phyloP scores from a whole-genome alignment of 2,329 filamentous ascomycete genomes.

The Mycosphaerella arachidis region DNA sequence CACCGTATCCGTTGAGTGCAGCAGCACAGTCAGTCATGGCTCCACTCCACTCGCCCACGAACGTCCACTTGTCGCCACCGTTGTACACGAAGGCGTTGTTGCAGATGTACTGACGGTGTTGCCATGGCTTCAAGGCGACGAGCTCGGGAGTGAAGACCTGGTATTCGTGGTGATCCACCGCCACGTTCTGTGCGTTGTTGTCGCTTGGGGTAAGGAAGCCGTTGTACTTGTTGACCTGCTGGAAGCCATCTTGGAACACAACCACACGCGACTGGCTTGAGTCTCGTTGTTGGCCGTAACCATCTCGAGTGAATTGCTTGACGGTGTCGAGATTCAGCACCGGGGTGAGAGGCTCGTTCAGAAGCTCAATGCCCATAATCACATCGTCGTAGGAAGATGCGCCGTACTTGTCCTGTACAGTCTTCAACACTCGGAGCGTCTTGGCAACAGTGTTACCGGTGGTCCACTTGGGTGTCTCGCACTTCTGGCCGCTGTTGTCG shows the following conservation, averaged over 20 bases:
- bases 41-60: slow-evolving; percentile 65
- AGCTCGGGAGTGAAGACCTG: slow-evolving; percentile 56
- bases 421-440: slow-evolving; percentile 54
- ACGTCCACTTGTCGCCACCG: slow-evolving; percentile 59
- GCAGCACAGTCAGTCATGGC: slow-evolving; percentile 60
- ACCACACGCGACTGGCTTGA: slow-evolving; percentile 38
- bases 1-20: slow-evolving; percentile 50
- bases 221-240: slow-evolving; percentile 55
- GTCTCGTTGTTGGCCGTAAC: slow-evolving; percentile 42
- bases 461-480: slow-evolving; percentile 41
- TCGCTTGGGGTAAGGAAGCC: slow-evolving; percentile 52
- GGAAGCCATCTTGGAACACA: slow-evolving; percentile 58
- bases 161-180: slow-evolving; percentile 66
- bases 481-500: slow-evolving; percentile 56
- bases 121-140: slow-evolving; percentile 46
- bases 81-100: slow-evolving; percentile 47
- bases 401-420: slow-evolving; percentile 56
- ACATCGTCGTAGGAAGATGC: slow-evolving; percentile 52
- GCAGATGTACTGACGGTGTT: slow-evolving; percentile 57
- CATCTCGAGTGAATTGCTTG: slow-evolving; percentile 53
- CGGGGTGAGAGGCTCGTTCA: slow-evolving; percentile 54
- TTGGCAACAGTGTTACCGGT: slow-evolving; percentile 46
- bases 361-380: slow-evolving; percentile 53
- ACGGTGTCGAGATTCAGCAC: slow-evolving; percentile 43
- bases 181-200: slow-evolving; percentile 50